Evolutionary conservation across 2,329 filamentous ascomycete species (phyloP).

Genomic region (Alternaria hordeiaustralica): DNA sequence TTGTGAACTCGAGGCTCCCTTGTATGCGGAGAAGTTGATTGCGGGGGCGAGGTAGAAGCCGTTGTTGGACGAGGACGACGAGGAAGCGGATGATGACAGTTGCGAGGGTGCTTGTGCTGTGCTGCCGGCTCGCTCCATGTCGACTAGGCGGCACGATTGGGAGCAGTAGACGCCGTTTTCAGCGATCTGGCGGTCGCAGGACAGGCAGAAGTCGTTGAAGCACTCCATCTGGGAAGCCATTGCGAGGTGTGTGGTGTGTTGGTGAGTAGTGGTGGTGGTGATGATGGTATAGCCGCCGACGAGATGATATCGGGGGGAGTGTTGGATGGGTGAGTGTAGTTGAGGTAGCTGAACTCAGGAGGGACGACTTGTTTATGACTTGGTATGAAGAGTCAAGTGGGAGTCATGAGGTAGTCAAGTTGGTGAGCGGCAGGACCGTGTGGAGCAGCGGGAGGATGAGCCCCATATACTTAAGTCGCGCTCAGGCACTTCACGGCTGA

Average conservation of each 20-base stretch:
- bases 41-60: constrained; percentile 74
- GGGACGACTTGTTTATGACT: not conserved
- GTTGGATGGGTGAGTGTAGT: not conserved
- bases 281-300: constrained; percentile 1
- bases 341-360: not conserved
- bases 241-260: constrained; percentile 1
- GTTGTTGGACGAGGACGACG: constrained; percentile 58
- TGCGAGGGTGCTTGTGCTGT: constrained; percentile 47
- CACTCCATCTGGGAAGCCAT: constrained; percentile 64
- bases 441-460: constrained; percentile 36
- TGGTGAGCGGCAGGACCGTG: constrained; percentile 32
- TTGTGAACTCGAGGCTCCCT: constrained; percentile 60
- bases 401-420: constrained; percentile 28
- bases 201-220: constrained; percentile 91
- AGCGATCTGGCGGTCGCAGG: constrained; percentile 88
- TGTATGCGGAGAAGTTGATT: constrained; percentile 74
- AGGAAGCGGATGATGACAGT: constrained; percentile 62
- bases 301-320: not conserved
- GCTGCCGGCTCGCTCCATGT: constrained; percentile 73
- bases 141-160: constrained; percentile 85
- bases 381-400: constrained; percentile 5
- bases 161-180: constrained; percentile 84
- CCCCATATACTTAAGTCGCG: constrained; percentile 30
- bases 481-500: constrained; percentile 30
- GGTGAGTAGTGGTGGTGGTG: not conserved